Evolutionary conservation across 495 filamentous ascomycete genomes (phyloP).

Genomic region (Cenococcum geophilum): DNA sequence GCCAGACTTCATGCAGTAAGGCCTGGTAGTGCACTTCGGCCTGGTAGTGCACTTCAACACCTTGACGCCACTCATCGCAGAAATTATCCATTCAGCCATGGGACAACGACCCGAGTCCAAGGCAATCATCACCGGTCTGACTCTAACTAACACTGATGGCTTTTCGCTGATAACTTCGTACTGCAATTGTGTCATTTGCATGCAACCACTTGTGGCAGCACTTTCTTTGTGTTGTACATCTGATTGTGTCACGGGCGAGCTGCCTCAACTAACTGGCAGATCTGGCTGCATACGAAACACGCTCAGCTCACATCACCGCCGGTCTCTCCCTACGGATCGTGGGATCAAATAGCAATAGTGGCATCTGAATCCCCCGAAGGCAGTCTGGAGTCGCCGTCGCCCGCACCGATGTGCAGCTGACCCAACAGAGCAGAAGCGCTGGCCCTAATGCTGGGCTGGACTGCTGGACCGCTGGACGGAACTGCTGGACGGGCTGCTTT

Average conservation of each 20-base stretch:
- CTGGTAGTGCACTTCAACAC: neutral
- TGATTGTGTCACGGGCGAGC: slow-evolving; percentile 19
- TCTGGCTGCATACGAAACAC: slow-evolving; percentile 25
- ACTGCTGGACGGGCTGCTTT: no score
- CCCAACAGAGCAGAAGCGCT: slow-evolving; percentile 17
- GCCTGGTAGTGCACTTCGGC: neutral
- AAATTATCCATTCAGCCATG: slow-evolving; percentile 14
- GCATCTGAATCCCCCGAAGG: neutral
- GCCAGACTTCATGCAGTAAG: slow-evolving; percentile 2
- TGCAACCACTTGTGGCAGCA: slow-evolving; percentile 13
- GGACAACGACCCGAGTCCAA: slow-evolving; percentile 18
- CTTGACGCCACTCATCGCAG: slow-evolving; percentile 18
- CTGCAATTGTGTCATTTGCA: slow-evolving; percentile 22
- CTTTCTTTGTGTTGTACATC: slow-evolving; percentile 9
- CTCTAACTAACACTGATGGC: no score
- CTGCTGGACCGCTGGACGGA: no score
- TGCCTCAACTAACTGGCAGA: neutral
- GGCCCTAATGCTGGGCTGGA: neutral
- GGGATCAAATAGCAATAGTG: slow-evolving; percentile 11
- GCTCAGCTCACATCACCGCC: slow-evolving; percentile 16
- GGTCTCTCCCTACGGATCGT: neutral
- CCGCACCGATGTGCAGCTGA: slow-evolving; percentile 24
- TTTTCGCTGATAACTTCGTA: slow-evolving; percentile 10
- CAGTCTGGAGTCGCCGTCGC: slow-evolving; percentile 3
- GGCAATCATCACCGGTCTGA: slow-evolving; percentile 21